Evolutionary conservation across 352 stramenopile species (phyloP).

Genomic region (Phytophthora meadii): DNA sequence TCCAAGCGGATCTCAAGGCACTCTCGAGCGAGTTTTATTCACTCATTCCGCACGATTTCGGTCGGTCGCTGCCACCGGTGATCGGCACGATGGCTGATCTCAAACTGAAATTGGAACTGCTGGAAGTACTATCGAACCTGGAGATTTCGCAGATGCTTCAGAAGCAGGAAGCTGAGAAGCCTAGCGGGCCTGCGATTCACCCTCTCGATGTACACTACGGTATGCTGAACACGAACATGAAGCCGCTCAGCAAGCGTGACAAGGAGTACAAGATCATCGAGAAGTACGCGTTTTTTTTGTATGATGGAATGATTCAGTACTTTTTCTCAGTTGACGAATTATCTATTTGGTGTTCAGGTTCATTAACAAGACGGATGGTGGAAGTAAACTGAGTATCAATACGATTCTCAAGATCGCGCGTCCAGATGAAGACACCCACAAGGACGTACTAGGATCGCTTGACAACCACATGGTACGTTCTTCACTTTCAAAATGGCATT

Average conservation of each 20-base stretch:
- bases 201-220: slow-evolving; percentile 62
- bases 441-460: slow-evolving; percentile 44
- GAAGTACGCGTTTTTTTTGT: slow-evolving; percentile 25
- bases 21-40: slow-evolving; percentile 77
- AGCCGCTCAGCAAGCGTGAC: slow-evolving; percentile 38
- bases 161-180: slow-evolving; percentile 38
- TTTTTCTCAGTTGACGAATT: slow-evolving; percentile 3
- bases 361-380: slow-evolving; percentile 55
- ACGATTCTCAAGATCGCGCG: slow-evolving; percentile 61
- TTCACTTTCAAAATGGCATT: background rate
- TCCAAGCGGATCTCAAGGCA: slow-evolving; percentile 49
- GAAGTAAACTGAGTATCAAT: slow-evolving; percentile 55
- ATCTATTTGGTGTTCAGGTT: slow-evolving; percentile 36
- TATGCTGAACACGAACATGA: slow-evolving; percentile 58
- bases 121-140: slow-evolving; percentile 65
- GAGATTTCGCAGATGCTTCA: slow-evolving; percentile 71
- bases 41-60: slow-evolving; percentile 76
- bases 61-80: slow-evolving; percentile 51
- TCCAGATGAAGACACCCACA: slow-evolving; percentile 53
- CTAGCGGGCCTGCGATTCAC: slow-evolving; percentile 33
- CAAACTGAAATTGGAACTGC: slow-evolving; percentile 66
- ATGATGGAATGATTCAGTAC: background rate
- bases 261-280: slow-evolving; percentile 68
- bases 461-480: slow-evolving; percentile 61
- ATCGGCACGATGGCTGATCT: slow-evolving; percentile 65